Base-by-base conservation (phyloP, 495 filamentous ascomycete species). In the Xylaria palmicola region DNA sequence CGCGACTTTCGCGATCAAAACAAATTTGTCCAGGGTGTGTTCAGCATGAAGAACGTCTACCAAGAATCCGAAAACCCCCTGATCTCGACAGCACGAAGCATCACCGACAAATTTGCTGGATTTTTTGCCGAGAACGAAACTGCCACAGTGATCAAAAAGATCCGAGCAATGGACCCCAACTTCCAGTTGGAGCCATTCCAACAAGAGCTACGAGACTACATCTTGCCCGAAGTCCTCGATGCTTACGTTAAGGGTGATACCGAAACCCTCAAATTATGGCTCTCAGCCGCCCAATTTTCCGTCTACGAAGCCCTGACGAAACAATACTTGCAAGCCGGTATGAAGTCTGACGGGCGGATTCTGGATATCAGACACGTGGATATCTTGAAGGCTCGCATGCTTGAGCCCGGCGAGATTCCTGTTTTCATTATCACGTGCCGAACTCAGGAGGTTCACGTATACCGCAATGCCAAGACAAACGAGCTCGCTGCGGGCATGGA, bases 41-140 rank as follows among this genome's bases (percentile, higher is more conserved):
- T 97, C 78, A 81, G 82, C 61, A 77, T 94, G 64, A 91, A 93
- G 74, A 84, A 83, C 41, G 85, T 85, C 52, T 97, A 97, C 80
- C 87, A 94, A 59, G 94, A 98, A 75, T 97, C 93, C 27, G 93
- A 98, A 71, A 97, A 98, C 74, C 95, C 94, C 0, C 79, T 98
- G 19, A 92, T 98, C 70, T 88, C 86, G 44, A 96, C 92, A 6
- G 94, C 93, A 2, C 89, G 94, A 65, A 92, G 89, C 74, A 95
- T 98, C 62, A 90, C 92, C 10, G 94, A 98, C 74, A 85, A 90
- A 41, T 83, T 98, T 29, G 91, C 90, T 49, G 92, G 95, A 26
- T 98, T 97, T 76, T 98, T 98, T 64, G 94, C 94, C 36, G 94
- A 98, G 73, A 98, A 97, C 73, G 94, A 98, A 75, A 97, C 94